Evolutionary conservation across 805 yeast species (phyloP).

Genomic region (Saccharomycopsis sp.): DNA sequence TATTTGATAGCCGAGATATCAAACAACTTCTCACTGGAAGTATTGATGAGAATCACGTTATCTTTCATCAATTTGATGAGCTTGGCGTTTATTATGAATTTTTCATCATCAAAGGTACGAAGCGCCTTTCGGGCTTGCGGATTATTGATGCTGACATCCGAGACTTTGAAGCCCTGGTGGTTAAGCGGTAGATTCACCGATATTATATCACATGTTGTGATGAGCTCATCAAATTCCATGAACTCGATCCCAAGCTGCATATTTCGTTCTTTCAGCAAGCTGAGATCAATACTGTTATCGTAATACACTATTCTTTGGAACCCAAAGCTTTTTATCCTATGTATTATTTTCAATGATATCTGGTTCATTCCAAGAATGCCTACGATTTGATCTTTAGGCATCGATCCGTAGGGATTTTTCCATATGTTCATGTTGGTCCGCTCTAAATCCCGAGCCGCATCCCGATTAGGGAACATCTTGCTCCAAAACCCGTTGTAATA

Average conservation of each 20-base stretch:
- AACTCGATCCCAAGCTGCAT: conserved; percentile 8
- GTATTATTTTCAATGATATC: conserved; percentile 5
- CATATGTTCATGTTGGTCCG: background rate
- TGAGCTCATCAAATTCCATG: conserved; percentile 5
- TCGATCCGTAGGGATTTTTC: conserved; percentile 5
- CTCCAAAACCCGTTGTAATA: background rate
- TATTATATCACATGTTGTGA: conserved; percentile 5
- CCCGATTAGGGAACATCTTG: background rate
- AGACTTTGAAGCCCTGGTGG: background rate
- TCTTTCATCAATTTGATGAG: conserved; percentile 9
- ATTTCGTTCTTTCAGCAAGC: background rate
- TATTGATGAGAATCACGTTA: conserved; percentile 11
- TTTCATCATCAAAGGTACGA: background rate
- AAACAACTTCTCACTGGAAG: conserved; percentile 7
- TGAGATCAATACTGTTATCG: conserved; percentile 4
- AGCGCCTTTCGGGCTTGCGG: background rate
- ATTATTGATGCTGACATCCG: background rate
- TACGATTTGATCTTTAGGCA: conserved; percentile 13
- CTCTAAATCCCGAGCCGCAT: background rate
- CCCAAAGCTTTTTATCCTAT: conserved; percentile 3
- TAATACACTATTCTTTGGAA: conserved; percentile 10
- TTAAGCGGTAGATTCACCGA: background rate
- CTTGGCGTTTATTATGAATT: background rate
- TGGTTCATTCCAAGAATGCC: conserved; percentile 17
- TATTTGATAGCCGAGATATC: conserved; percentile 8